Percentiles rank a stretch among this genome's conserved stretches.
Evolutionary conservation across 257 asterid species (phyloP).

Genomic region (Fraxinus anomala): DNA sequence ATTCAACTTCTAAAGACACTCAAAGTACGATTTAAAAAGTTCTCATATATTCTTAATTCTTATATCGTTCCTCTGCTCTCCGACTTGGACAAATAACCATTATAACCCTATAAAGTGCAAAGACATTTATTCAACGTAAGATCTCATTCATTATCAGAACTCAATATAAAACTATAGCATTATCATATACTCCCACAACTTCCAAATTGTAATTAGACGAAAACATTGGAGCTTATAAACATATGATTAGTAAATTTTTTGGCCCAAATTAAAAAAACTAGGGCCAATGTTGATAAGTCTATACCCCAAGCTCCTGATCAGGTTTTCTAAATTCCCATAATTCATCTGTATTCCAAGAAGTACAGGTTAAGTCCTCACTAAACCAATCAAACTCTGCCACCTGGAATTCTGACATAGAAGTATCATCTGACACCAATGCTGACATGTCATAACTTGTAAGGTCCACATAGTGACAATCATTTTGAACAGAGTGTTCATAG

Average conservation of each 20-base stretch:
- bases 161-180: conserved; percentile 11
- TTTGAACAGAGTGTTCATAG: conserved; percentile 18
- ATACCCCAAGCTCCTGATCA: conserved; percentile 31
- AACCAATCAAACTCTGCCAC: conserved; percentile 51
- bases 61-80: too few relatives aligned
- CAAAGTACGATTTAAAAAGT: too few relatives aligned
- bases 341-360: conserved; percentile 66
- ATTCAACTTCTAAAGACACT: too few relatives aligned
- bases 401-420: conserved; percentile 39
- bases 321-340: conserved; percentile 55
- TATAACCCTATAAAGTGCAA: too few relatives aligned
- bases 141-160: not conserved
- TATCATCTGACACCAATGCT: conserved; percentile 34
- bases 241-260: not conserved
- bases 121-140: not conserved
- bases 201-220: not conserved
- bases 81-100: too few relatives aligned
- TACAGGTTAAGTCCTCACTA: conserved; percentile 38
- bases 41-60: too few relatives aligned
- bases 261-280: conserved; percentile 26
- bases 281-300: conserved; percentile 23
- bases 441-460: conserved; percentile 36
- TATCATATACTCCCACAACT: conserved; percentile 7
- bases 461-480: conserved; percentile 45
- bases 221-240: not conserved